Percentiles rank a stretch among this genome's conserved stretches.
Conservation (phyloP, 495 filamentous ascomycete genomes). For the Aspergillus incahuasiensis region DNA sequence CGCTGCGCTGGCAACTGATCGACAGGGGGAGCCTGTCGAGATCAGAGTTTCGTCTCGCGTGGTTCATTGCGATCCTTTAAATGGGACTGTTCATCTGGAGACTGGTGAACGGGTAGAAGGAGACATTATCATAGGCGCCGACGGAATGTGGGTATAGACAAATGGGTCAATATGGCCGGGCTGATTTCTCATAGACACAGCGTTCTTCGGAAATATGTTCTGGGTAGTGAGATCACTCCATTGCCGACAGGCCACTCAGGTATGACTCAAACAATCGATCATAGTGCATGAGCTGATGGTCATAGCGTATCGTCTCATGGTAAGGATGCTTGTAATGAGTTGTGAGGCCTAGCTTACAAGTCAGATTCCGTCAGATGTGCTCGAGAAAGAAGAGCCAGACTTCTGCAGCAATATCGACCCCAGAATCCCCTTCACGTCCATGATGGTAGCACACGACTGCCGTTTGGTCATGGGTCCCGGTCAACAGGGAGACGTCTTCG, state of each 20-base stretch:
- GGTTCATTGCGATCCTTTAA: slow-evolving; percentile 12
- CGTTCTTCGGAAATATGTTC: slow-evolving; percentile 3
- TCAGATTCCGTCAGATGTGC: slow-evolving; percentile 16
- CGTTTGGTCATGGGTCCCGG: slow-evolving; percentile 14
- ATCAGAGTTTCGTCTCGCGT: slow-evolving; percentile 20
- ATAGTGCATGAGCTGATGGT: neutral
- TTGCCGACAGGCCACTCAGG: slow-evolving; percentile 23
- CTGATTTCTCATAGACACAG: slow-evolving; percentile 4
- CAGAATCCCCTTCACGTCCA: slow-evolving; percentile 12
- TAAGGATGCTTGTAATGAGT: neutral
- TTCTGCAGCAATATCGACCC: slow-evolving; percentile 26
- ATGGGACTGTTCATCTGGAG: slow-evolving; percentile 22
- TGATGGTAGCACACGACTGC: slow-evolving; percentile 10
- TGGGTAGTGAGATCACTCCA: neutral
- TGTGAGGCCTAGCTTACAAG: neutral
- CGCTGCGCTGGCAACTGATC: slow-evolving; percentile 2
- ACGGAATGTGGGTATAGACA: slow-evolving; percentile 37
- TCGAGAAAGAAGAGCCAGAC: slow-evolving; percentile 19
- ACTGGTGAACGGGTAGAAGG: slow-evolving; percentile 18
- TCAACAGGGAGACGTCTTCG: slow-evolving; percentile 3
- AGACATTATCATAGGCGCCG: slow-evolving; percentile 45
- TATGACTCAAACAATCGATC: neutral
- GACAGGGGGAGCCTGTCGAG: slow-evolving; percentile 14
- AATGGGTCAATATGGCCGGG: neutral
- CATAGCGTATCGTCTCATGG: slow-evolving; percentile 25